Evolutionary conservation across 2,329 filamentous ascomycete species (phyloP), one percentile per base, ranked within the genome.

Genomic region (Lojkania enalia): DNA sequence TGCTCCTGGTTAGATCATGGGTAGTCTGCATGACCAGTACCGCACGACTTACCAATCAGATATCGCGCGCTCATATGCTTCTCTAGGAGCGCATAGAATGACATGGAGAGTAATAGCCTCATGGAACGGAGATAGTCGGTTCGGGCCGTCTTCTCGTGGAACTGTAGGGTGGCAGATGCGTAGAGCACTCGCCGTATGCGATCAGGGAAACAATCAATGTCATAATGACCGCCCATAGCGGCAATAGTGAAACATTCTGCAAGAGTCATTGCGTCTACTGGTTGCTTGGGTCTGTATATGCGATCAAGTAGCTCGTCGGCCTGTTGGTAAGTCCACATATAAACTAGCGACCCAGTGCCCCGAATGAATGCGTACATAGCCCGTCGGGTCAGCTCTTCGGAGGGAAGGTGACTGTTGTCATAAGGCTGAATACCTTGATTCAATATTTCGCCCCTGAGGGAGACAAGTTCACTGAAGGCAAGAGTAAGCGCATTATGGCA

Each of bases 11-110:
- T 20, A 48, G 44, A 11, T 35, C 4, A 25, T 35, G 15, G 4
- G 5, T 15, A 37, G 11, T 18, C 20, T 27, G 20, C 27, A 33
- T 16, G n/a, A 9, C 9, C n/a, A n/a, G n/a, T n/a, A n/a, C n/a
- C n/a, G n/a, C n/a, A n/a, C 33, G 19, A 55, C 63, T 48, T 51
- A 70, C 67, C 60, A 29, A 70, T 58, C 4, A 70, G 44, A 44
- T 69, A 67, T 35, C 67, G 58, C 5, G 66, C 64, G 32, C 66
- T 69, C 63, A 68, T 64, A 38, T 70, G 68, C 49, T 70, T 69
- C 48, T 70, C 66, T 1, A 70, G 52, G 2, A 70, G 32, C 3
- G 67, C 60, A 45, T 70, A 67, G 35, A 70, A 66, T 0, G 67
- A 67, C 47, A 67, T 58, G 2, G 63, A 60, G 5, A 70, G 47